A percentile compares a stretch with the other conserved stretches of the same genome.
Conservation (phyloP, 2,329 filamentous ascomycete genomes). For the Chaetomium globosum region DNA sequence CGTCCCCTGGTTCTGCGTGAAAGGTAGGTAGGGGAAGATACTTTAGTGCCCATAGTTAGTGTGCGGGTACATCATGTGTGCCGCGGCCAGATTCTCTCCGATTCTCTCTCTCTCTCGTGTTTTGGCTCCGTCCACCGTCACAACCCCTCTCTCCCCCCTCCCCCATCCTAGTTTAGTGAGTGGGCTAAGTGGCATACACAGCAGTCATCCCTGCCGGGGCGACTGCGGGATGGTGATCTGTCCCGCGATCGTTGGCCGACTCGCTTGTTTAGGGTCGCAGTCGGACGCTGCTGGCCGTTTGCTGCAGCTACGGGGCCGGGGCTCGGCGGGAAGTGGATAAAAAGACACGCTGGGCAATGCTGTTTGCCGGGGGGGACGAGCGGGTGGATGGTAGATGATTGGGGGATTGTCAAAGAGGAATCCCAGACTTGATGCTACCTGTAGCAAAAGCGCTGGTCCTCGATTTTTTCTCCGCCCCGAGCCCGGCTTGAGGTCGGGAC, state of each 20-base stretch:
- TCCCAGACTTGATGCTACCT: constrained; percentile 10
- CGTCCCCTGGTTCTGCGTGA: too few relatives aligned
- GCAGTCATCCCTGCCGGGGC: background rate
- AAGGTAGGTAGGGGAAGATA: too few relatives aligned
- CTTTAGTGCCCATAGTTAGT: too few relatives aligned
- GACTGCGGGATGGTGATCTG: background rate
- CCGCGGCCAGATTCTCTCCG: too few relatives aligned
- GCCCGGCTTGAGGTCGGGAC: background rate
- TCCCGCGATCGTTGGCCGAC: constrained; percentile 1
- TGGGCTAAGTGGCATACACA: background rate
- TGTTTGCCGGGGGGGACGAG: background rate
- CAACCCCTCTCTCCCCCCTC: background rate
- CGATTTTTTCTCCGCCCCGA: constrained; percentile 6
- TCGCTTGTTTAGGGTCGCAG: background rate
- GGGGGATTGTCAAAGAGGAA: background rate
- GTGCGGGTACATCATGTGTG: too few relatives aligned
- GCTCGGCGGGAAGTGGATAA: constrained; percentile 10
- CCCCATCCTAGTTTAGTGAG: background rate
- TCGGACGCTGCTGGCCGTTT: background rate
- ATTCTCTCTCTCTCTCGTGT: background rate
- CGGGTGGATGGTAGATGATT: background rate
- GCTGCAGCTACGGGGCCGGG: background rate
- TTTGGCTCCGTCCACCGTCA: background rate
- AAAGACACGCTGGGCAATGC: background rate
- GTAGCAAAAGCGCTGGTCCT: background rate